phyloP scores from a whole-genome alignment of 2,329 filamentous ascomycete genomes.

The Fusarium sp. region DNA sequence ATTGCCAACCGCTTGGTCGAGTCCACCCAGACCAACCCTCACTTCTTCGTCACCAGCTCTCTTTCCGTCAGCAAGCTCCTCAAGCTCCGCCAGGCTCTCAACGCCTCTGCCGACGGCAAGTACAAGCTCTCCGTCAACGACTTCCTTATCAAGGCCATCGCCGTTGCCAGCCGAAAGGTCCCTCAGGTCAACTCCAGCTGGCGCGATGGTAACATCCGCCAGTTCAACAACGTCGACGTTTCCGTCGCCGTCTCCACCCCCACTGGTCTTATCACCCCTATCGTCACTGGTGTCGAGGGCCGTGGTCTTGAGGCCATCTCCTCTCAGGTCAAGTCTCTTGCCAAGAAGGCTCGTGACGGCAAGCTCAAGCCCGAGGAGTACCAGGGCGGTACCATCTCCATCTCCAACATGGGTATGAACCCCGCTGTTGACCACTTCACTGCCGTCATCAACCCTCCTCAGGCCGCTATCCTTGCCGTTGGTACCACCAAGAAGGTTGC shows the following conservation, averaged over 20 bases:
- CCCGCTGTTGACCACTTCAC: conserved; percentile 95
- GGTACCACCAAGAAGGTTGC: conserved; percentile 97
- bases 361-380: conserved; percentile 99
- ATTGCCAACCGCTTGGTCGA: conserved; percentile 91
- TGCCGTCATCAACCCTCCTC: conserved; percentile 98
- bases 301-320: conserved; percentile 93
- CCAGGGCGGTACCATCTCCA: conserved; percentile 98
- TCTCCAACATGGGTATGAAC: conserved; percentile 99
- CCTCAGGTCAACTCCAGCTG: conserved; percentile 96
- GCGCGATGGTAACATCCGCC: conserved; percentile 89
- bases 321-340: conserved; percentile 90
- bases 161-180: conserved; percentile 89
- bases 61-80: conserved; percentile 95
- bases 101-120: conserved; percentile 86
- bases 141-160: conserved; percentile 97
- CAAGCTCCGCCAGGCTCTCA: conserved; percentile 94
- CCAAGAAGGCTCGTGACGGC: conserved; percentile 93
- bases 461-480: conserved; percentile 93
- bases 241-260: conserved; percentile 96
- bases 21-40: conserved; percentile 93
- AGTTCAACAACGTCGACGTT: conserved; percentile 93
- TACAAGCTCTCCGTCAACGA: conserved; percentile 99
- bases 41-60: conserved; percentile 94
- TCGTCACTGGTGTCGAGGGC: conserved; percentile 88
- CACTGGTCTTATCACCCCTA: conserved; percentile 94